Evolutionary conservation across 345 rosid species (phyloP).

Genomic region (Camelina hispida): DNA sequence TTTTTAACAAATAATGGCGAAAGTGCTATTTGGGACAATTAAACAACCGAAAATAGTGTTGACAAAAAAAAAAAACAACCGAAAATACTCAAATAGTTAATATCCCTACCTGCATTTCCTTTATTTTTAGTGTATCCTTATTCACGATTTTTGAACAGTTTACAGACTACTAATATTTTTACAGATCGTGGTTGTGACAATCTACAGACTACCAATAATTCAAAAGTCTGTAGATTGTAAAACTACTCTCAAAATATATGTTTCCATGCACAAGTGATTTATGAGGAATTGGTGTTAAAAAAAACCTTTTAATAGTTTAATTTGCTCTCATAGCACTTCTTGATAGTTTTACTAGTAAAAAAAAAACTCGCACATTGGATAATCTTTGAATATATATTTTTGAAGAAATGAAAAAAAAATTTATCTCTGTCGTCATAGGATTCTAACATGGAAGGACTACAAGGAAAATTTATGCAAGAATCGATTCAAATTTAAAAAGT

Average conservation of each 20-base stretch:
- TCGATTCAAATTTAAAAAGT: conserved; percentile 33
- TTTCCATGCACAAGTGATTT: neutral
- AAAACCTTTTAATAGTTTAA: neutral
- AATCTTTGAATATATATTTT: neutral
- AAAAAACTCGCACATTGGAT: neutral
- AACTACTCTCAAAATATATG: neutral
- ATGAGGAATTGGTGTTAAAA: neutral
- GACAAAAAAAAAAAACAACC: neutral
- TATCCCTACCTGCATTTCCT: neutral
- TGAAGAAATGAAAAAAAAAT: neutral
- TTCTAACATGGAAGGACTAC: conserved; percentile 34
- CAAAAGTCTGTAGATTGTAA: neutral
- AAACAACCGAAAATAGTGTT: neutral
- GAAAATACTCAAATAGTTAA: conserved; percentile 1
- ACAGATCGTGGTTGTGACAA: no score
- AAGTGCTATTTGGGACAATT: neutral
- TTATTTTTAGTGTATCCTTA: no score
- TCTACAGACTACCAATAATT: no score
- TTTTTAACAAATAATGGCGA: neutral
- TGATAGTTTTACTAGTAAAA: neutral
- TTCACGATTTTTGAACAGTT: no score
- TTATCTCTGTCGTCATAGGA: conserved; percentile 35
- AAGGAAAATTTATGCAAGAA: conserved; percentile 28
- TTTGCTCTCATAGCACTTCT: neutral
- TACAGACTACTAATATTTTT: no score